Base-by-base conservation (phyloP, 768 basidiomycete genomes). In the Hygrocybe coccinea region DNA sequence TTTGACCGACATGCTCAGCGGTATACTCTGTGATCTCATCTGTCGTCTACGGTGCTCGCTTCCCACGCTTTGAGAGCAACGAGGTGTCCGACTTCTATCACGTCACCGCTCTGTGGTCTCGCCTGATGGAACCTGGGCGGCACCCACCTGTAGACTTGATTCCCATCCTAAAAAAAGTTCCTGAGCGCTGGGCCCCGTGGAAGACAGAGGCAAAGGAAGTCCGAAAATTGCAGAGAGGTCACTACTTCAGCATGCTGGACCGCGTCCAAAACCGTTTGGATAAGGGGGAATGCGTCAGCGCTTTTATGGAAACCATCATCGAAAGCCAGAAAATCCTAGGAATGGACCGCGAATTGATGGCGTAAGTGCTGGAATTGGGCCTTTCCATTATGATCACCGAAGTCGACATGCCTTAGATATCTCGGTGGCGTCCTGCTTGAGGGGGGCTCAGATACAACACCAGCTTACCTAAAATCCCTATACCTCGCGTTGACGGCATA, bases 221-320 rank as follows among this genome's bases (percentile, higher is more conserved):
- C 3, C 50, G 52, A 46, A 22, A 19, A 21, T 15, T 57, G 6
- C 58, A 58, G n/a, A 19, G 50, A 14, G 25, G 24, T 5, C 24
- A 59, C 2, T 60, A 57, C 44, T 33, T 39, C 17, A 41, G 45
- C 29, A 36, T 56, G 45, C 44, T 62, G 17, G 22, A 39, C 24
- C 48, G 22, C 48, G 52, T 37, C 48, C 39, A 55, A 33, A 39
- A 60, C 14, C 36, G 54, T 11, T 17, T 60, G 2, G 38, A 17
- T 19, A 60, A 55, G n/a, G 70, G 67, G 10, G 57, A 52, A 66
- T 55, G 56, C 64, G 51, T 49, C 19, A 10, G 39, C 39, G 19
- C 39, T 64, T 60, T 60, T 56, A 60, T 70, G 59, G 71, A 70
- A 52, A 56, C 57, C 6, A 25, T 60, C n/a, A 24, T 59, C 24